phyloP scores from a whole-genome alignment of 345 rosid genomes.

The Lepidium africanum region DNA sequence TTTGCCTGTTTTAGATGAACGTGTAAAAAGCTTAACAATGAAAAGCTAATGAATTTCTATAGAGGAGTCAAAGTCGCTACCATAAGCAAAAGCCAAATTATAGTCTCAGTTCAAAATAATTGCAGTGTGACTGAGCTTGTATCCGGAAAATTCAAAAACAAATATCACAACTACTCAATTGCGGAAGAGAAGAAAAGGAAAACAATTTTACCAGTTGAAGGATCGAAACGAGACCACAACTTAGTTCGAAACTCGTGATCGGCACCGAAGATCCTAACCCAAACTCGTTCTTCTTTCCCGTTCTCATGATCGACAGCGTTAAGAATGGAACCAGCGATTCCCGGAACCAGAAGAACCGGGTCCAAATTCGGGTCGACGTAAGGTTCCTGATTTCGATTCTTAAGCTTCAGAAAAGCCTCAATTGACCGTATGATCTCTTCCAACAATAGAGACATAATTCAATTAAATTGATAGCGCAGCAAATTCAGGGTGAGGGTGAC shows the following conservation, averaged over 20 bases:
- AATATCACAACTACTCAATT: background rate
- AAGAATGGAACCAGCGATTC: constrained; percentile 81
- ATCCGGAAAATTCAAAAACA: background rate
- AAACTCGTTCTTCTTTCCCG: constrained; percentile 64
- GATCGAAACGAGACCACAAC: constrained; percentile 92
- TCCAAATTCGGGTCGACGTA: constrained; percentile 73
- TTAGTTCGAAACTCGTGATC: constrained; percentile 68
- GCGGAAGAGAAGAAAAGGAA: background rate
- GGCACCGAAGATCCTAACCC: constrained; percentile 83
- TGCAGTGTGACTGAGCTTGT: background rate
- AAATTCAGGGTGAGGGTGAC: background rate
- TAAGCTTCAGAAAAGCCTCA: constrained; percentile 60
- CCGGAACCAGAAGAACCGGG: constrained; percentile 87
- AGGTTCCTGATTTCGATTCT: constrained; percentile 43
- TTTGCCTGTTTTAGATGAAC: constrained; percentile 45
- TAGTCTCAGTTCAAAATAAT: background rate
- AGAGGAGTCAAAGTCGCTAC: background rate
- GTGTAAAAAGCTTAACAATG: background rate
- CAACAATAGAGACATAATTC: constrained; percentile 46
- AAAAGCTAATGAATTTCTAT: background rate
- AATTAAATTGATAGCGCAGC: background rate
- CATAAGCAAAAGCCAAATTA: background rate
- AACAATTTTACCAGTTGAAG: constrained; percentile 52
- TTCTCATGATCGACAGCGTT: constrained; percentile 58
- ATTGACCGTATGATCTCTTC: constrained; percentile 71